phyloP scores from a whole-genome alignment of 2,329 filamentous ascomycete genomes.

The Sporothrix curviconia region DNA sequence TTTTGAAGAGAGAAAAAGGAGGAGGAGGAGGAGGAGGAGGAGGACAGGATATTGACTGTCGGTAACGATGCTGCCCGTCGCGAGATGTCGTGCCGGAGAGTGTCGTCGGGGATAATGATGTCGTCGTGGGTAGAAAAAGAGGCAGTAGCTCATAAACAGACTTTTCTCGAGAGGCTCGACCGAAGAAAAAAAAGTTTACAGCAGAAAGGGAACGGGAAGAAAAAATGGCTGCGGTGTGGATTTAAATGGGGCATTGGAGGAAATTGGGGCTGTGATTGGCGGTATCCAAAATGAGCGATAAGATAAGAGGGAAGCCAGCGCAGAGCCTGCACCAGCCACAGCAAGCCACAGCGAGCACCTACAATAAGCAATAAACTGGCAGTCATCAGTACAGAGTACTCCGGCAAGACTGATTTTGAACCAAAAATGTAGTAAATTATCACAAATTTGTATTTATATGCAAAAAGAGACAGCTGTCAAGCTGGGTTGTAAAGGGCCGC shows the following conservation, averaged over 20 bases:
- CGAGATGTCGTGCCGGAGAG: neutral
- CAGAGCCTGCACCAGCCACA: constrained; percentile 1
- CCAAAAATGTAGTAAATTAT: neutral
- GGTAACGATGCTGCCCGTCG: neutral
- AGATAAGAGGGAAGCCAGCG: constrained; percentile 6
- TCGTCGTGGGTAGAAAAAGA: neutral
- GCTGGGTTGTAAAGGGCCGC: neutral
- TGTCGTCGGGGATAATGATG: neutral
- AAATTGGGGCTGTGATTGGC: neutral
- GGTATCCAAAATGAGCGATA: neutral
- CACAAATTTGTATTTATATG: neutral
- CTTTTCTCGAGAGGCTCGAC: constrained; percentile 10
- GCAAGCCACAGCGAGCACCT: neutral
- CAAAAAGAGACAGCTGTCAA: neutral
- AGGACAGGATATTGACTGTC: neutral
- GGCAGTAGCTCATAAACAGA: constrained; percentile 8
- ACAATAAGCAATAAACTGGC: neutral
- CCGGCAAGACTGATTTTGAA: neutral
- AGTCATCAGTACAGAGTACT: too few species aligned
- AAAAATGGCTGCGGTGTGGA: constrained; percentile 18
- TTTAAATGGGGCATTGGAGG: constrained; percentile 6
- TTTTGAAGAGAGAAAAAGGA: neutral
- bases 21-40: neutral
- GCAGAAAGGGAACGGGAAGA: constrained; percentile 13
- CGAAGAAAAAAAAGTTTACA: constrained; percentile 13